Evolutionary conservation across 2,329 filamentous ascomycete genomes (phyloP), one percentile per base, ranked within the genome.

Genomic region (Xylariales sp.): DNA sequence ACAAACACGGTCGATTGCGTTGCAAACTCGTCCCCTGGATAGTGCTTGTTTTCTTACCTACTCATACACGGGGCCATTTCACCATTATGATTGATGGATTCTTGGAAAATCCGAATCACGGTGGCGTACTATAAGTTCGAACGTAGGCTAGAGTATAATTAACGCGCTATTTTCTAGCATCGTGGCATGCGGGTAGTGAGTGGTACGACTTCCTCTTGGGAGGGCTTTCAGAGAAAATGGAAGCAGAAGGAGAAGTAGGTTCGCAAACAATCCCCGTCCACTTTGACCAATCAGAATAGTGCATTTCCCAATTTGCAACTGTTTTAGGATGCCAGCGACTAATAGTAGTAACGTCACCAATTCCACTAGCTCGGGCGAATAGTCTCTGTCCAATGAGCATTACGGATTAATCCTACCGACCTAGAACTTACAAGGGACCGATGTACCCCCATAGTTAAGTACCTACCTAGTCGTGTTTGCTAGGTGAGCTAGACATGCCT

Each of bases 341-440:
- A 75, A 55, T 68, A 43, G 34, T 66, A 70, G 69, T 75, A 76
- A 76, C 75, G 74, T 78, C 77, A 78, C 75, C 72, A 74, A 74
- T 68, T 53, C 56, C 53, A 67, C 58, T 72, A 69, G 68, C 68
- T 70, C 60, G 69, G 64, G 49, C 67, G 62, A 64, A 55, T 65
- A 62, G 65, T 50, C 52, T 46, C 62, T 50, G 65, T 56, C 72
- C 75, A 75, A 76, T 75, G 52, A 71, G 56, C 34, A 56, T 49
- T 62, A 61, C 34, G 54, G 7, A 14, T 48, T 59, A 41, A 61
- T 45, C 48, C 50, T 46, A 34, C 30, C 12, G 4, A n/a, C 16
- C 5, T 5, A 36, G 18, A 50, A 43, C 59, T 61, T 60, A n/a
- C 56, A 56, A 57, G 56, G 57, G 56, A 34, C 52, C 23, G 52